Conservation (phyloP, 768 basidiomycete species). For the Naganishia vishniacii region DNA sequence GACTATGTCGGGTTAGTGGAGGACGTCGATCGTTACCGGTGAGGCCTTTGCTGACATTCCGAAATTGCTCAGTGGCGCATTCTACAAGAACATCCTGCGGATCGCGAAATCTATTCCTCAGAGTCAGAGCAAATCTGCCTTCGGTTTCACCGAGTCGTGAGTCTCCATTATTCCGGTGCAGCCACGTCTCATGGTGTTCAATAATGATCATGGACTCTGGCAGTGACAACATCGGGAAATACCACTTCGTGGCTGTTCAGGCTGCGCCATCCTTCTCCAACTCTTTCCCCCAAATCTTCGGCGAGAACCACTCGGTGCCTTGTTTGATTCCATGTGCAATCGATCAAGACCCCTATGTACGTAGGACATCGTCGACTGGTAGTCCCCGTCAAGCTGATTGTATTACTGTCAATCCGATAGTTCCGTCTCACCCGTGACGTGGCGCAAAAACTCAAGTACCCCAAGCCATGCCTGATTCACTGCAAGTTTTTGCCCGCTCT, state of each 20-base stretch:
- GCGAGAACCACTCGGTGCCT: conserved; percentile 71
- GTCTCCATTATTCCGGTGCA: no score
- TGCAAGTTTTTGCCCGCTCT: conserved; percentile 97
- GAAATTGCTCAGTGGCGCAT: conserved; percentile 59
- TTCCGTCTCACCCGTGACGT: conserved; percentile 97
- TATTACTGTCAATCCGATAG: conserved; percentile 64
- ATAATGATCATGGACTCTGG: neutral
- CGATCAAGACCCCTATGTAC: conserved; percentile 60
- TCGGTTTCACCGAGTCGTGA: conserved; percentile 93
- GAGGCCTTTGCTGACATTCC: neutral
- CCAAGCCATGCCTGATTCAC: conserved; percentile 85
- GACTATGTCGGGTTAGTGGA: conserved; percentile 63
- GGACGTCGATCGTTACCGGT: neutral
- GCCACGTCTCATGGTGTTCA: no score
- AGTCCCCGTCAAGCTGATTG: neutral
- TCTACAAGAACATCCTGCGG: conserved; percentile 89
- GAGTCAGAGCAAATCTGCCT: conserved; percentile 88
- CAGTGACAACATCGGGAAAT: conserved; percentile 97
- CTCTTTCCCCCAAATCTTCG: conserved; percentile 97
- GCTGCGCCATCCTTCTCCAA: conserved; percentile 95
- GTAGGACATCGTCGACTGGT: conserved; percentile 14
- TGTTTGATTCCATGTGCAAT: conserved; percentile 97
- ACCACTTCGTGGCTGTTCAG: conserved; percentile 92
- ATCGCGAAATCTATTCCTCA: conserved; percentile 89
- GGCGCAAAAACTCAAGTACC: conserved; percentile 87